Evolutionary conservation across 805 yeast species (phyloP).

Genomic region (Zygoascus tannicola): DNA sequence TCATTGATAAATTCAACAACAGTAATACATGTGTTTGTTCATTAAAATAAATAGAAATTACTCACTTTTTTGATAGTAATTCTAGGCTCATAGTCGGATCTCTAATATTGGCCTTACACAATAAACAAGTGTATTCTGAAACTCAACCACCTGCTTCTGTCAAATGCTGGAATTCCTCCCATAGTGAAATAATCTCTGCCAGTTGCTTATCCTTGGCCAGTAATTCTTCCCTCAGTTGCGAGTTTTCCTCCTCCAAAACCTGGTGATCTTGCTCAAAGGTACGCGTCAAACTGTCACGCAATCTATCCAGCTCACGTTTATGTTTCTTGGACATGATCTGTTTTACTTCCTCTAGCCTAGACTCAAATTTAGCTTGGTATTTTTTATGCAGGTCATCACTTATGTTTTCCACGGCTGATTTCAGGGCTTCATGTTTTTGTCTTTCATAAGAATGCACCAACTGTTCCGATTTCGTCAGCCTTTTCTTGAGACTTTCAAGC

Average conservation of each 20-base stretch:
- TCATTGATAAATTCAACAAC: too few species aligned
- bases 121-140: too few species aligned
- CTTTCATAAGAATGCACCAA: constrained; percentile 1
- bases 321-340: not conserved
- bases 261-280: not conserved
- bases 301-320: not conserved
- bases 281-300: not conserved
- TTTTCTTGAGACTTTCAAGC: constrained; percentile 6
- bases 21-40: too few species aligned
- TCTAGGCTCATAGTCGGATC: too few species aligned
- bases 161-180: not conserved
- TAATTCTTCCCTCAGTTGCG: not conserved
- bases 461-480: constrained; percentile 9
- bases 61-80: too few species aligned
- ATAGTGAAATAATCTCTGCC: not conserved
- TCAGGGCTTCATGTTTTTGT: not conserved
- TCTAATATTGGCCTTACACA: too few species aligned
- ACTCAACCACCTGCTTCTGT: too few species aligned
- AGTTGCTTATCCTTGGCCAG: not conserved
- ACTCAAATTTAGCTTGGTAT: not conserved
- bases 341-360: not conserved
- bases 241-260: not conserved
- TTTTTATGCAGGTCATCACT: constrained; percentile 2
- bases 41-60: too few species aligned
- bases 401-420: not conserved